phyloP scores from a whole-genome alignment of 768 basidiomycete genomes.

The Fistulinella prunicolor region DNA sequence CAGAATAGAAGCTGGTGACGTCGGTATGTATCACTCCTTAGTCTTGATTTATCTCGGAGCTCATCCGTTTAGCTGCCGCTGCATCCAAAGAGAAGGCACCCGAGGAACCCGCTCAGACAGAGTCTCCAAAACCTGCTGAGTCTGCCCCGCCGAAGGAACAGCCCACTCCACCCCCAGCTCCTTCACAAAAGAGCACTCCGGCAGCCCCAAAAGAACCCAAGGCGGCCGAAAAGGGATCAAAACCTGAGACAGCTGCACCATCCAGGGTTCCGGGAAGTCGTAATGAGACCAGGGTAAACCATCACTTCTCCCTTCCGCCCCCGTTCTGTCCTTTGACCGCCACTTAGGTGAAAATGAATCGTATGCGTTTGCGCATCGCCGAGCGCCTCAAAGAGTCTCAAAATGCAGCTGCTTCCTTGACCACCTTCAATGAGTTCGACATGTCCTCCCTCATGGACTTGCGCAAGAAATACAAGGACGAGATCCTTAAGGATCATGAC shows the following conservation, averaged over 20 bases:
- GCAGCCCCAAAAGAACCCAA: conserved; percentile 35
- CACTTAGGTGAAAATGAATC: conserved; percentile 90
- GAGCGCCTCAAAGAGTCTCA: conserved; percentile 98
- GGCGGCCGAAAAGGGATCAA: conserved; percentile 34
- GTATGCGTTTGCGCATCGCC: conserved; percentile 96
- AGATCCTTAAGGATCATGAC: conserved; percentile 84
- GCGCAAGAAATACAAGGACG: conserved; percentile 93
- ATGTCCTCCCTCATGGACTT: conserved; percentile 95
- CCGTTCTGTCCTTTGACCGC: background rate
- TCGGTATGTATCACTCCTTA: conserved; percentile 34
- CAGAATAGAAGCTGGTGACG: conserved; percentile 81
- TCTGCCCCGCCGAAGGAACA: conserved; percentile 45
- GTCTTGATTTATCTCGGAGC: background rate
- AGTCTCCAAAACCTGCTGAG: conserved; percentile 38
- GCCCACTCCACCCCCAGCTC: conserved; percentile 44
- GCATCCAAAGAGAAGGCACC: conserved; percentile 28
- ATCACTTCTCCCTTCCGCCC: background rate
- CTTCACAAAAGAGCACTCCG: conserved; percentile 33
- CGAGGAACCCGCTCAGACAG: conserved; percentile 22
- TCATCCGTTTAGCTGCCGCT: conserved; percentile 24
- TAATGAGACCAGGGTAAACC: conserved; percentile 78
- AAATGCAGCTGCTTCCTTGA: conserved; percentile 92
- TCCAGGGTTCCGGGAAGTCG: conserved; percentile 52
- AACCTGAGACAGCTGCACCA: conserved; percentile 29
- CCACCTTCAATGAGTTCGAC: conserved; percentile 99